Base-by-base conservation (phyloP, 2,329 filamentous ascomycete genomes). In the Dendrostoma leiphaemia region DNA sequence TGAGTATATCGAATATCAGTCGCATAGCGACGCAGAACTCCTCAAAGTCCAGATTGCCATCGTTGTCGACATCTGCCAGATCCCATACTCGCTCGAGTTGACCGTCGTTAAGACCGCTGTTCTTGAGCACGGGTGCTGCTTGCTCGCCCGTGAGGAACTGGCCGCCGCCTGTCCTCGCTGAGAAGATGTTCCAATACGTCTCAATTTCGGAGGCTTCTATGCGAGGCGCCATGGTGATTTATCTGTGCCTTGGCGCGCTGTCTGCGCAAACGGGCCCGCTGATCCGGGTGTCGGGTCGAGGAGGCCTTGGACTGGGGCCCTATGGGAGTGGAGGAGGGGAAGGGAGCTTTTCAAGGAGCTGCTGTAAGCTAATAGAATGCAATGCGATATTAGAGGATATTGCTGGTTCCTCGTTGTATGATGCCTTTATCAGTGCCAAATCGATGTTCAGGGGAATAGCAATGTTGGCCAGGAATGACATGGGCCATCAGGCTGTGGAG, bases 11-110 rank as follows among this genome's bases (percentile, higher is more conserved):
- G 71, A 97, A 99, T 65, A 97, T 97, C 66, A 99, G 78, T 67
- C 94, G 85, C 94, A 99, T 99, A 35, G 92, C 94, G 55, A 99
- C 94, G 72, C 94, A 99, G 71, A 99, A 99, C 79, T 99, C 94
- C 75, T 99, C 94, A 76, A 99, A 99, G 74, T 99, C 94, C 51
- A 99, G 80, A 72, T 95, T 95, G 60, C 94, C 94, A 76, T 99
- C 94, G 64, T 92, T 92, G 73, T 99, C 94, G 58, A 99, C 91
- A 70, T 99, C 94, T 55, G 94, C 91, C 59, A 99, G 81, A 67
- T 99, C 94, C 94, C 94, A 99, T 59, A 99, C 90, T 64, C 86
- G 84, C 75, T 97, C 94, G n/a, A 99, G 86, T 75, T 99, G 93
- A 66, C 81, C 80, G 65, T 85, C 82, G 53, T 79, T 78, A 59